Base-by-base conservation (phyloP, 2,329 filamentous ascomycete species). In the Ustulina deusta region DNA sequence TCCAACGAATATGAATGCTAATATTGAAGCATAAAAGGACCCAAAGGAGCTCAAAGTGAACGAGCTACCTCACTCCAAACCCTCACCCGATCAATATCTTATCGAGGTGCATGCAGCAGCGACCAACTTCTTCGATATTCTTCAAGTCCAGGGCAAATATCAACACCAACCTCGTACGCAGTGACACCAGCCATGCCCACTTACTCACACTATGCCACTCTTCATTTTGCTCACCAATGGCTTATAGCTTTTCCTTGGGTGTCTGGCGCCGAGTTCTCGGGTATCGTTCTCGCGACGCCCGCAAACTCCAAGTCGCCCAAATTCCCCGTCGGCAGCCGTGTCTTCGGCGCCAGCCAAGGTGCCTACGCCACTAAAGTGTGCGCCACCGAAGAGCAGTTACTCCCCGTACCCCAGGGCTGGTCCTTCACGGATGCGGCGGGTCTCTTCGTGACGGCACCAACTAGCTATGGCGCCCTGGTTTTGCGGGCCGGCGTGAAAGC, bases 61-160 rank as follows among this genome's bases (percentile, higher is more conserved):
- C 20, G 85, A 88, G 25, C 86, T 97, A 15, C 89, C 93, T 20
- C 92, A 94, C 61, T 94, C 93, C 0, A 82, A 83, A 1, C 93
- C 94, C 1, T 84, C 85, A 9, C 81, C 89, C 36, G 83, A 92
- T 76, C 89, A 97, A 82, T 98, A 97, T 79, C 85, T 97, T 71
- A 92, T 98, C 78, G 87, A 90, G 76, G 92, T 98, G 75, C 92
- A 93, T 80, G 93, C 95, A 54, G 87, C 92, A 0, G 95, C 93
- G 22, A 93, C 93, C 75, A 98, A 98, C 83, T 98, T 98, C 87
- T 98, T 97, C 84, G 95, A 98, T 79, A 91, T 97, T 65, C 89
- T 98, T 62, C 95, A 98, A 78, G 93, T 97, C 77, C 91, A 93
- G 77, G 95, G 95, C 64, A 97, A 97, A 87, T 98, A 98, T 82